Conservation (phyloP, 805 yeast genomes). For the Starmera amethionina region DNA sequence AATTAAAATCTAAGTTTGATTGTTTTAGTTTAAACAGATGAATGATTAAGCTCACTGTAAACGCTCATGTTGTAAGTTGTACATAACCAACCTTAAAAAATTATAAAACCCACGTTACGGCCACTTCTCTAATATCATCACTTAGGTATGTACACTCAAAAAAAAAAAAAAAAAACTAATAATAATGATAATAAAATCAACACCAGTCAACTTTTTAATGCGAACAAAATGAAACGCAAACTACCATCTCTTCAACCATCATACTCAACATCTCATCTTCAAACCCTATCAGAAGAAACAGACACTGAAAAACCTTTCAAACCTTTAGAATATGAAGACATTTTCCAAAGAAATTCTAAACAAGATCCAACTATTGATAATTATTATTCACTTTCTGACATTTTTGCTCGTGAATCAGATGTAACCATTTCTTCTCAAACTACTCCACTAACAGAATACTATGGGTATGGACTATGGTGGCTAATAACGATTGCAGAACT, state of each 20-base stretch:
- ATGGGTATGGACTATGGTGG: constrained; percentile 78
- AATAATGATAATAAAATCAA: background rate
- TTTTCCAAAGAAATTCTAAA: constrained; percentile 3
- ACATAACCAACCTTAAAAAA: too few species aligned
- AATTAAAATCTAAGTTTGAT: too few species aligned
- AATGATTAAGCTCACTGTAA: too few species aligned
- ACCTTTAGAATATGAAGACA: constrained; percentile 13
- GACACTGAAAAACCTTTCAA: background rate
- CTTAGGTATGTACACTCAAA: too few species aligned
- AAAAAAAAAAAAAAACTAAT: too few species aligned
- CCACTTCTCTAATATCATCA: too few species aligned
- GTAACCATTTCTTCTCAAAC: constrained; percentile 48
- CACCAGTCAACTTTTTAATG: background rate
- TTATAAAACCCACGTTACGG: too few species aligned
- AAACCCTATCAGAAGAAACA: constrained; percentile 11
- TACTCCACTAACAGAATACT: constrained; percentile 65
- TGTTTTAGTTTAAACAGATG: too few species aligned
- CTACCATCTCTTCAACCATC: constrained; percentile 11
- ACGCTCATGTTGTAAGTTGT: too few species aligned
- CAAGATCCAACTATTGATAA: too few species aligned
- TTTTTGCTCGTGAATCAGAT: constrained; percentile 54
- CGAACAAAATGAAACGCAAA: background rate
- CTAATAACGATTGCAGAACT: constrained; percentile 46
- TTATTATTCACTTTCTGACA: constrained; percentile 29
- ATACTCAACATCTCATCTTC: constrained; percentile 21